phyloP scores from a whole-genome alignment of 2,329 filamentous ascomycete genomes.

The Monilinia fructigena region DNA sequence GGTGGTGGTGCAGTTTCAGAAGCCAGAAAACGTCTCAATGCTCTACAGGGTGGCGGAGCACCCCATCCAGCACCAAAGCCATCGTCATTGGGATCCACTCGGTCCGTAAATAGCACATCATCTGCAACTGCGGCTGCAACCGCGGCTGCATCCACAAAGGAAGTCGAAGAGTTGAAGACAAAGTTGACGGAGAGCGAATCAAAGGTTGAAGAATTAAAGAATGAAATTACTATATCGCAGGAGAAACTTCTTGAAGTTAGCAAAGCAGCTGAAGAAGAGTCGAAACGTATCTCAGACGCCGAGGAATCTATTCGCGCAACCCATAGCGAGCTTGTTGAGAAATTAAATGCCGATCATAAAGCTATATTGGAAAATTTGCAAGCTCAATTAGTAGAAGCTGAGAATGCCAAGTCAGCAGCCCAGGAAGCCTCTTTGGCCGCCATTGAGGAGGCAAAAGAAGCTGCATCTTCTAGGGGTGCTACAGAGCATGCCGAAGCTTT shows the following conservation, averaged over 20 bases:
- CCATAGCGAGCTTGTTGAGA: constrained; percentile 49
- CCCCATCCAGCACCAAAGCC: constrained; percentile 42
- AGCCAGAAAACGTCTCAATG: constrained; percentile 58
- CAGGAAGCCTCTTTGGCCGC: constrained; percentile 37
- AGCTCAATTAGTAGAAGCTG: constrained; percentile 35
- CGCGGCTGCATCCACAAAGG: constrained; percentile 10
- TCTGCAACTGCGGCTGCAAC: constrained; percentile 16
- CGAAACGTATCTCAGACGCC: constrained; percentile 41
- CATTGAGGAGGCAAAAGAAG: constrained; percentile 37
- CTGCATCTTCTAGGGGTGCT: constrained; percentile 32
- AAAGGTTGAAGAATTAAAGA: constrained; percentile 57
- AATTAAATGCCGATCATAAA: constrained; percentile 35
- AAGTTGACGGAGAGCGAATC: constrained; percentile 58
- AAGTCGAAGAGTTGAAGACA: constrained; percentile 57
- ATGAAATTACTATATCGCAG: constrained; percentile 55
- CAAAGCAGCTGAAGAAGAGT: constrained; percentile 49
- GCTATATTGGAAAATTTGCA: constrained; percentile 34
- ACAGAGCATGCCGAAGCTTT: constrained; percentile 45
- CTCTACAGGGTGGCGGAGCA: constrained; percentile 43
- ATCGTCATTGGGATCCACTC: constrained; percentile 36
- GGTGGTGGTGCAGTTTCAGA: constrained; percentile 46
- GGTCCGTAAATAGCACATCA: constrained; percentile 38
- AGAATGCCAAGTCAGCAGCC: constrained; percentile 30
- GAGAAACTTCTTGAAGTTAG: constrained; percentile 56
- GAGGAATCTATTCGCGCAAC: constrained; percentile 46